These are phyloP conservation scores for Hypseocharis bilobata DNA, from an alignment of 441 rosid species.

Conservation along the genomic window DNA sequence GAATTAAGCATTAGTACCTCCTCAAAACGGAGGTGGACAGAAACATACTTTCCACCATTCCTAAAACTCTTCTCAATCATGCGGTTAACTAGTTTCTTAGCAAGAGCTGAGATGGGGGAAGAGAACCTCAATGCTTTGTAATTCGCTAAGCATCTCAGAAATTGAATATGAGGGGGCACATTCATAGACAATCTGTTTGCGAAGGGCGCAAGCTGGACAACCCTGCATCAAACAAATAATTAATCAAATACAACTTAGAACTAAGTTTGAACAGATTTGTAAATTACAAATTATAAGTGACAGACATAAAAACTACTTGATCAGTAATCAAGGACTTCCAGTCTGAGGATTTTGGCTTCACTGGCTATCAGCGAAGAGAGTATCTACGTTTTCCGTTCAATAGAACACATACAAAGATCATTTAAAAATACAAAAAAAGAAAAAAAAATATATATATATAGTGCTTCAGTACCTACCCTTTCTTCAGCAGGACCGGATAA, in stretches of 20 bases:
- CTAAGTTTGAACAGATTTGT: background rate
- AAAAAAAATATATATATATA: no score
- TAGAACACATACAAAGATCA: background rate
- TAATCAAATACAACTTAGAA: slow-evolving; percentile 10
- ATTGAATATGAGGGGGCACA: slow-evolving; percentile 71
- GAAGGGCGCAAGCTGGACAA: slow-evolving; percentile 68
- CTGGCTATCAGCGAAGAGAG: background rate
- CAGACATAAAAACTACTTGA: background rate
- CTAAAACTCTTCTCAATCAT: slow-evolving; percentile 66
- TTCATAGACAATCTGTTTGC: slow-evolving; percentile 91
- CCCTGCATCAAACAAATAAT: slow-evolving; percentile 41
- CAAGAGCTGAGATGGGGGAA: slow-evolving; percentile 45
- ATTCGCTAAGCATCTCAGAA: slow-evolving; percentile 76
- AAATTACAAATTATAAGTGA: background rate
- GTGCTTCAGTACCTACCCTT: slow-evolving; percentile 41
- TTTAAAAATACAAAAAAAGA: background rate
- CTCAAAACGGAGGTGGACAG: slow-evolving; percentile 86
- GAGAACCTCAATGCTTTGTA: slow-evolving; percentile 75
- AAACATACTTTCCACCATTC: slow-evolving; percentile 65
- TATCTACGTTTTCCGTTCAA: background rate
- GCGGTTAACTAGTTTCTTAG: slow-evolving; percentile 50
- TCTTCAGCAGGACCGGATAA: slow-evolving; percentile 50
- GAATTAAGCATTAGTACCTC: slow-evolving; percentile 40
- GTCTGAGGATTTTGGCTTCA: slow-evolving; percentile 3
- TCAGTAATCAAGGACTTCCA: slow-evolving; percentile 2